phyloP scores from a whole-genome alignment of 768 basidiomycete genomes.

The Kwoniella sp. region DNA sequence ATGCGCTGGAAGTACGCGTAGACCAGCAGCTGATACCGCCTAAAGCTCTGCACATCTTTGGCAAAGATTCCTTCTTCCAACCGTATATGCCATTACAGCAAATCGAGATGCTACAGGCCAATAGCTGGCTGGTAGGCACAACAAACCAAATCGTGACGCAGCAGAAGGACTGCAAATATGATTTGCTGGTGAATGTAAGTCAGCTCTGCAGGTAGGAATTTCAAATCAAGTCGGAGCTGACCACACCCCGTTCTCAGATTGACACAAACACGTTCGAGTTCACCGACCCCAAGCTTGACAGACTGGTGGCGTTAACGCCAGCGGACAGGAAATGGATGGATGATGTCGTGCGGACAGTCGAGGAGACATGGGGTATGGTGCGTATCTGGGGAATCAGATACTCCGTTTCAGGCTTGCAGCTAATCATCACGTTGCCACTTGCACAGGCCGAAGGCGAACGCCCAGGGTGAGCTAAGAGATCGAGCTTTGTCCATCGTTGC shows the following conservation, averaged over 20 bases:
- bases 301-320: slow-evolving; percentile 75
- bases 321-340: slow-evolving; percentile 99
- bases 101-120: slow-evolving; percentile 78
- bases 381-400: slow-evolving; percentile 4
- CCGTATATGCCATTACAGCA: slow-evolving; percentile 96
- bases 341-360: slow-evolving; percentile 60
- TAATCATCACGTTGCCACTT: neutral
- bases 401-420: neutral
- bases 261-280: slow-evolving; percentile 87
- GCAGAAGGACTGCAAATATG: slow-evolving; percentile 75
- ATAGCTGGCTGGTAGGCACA: slow-evolving; percentile 77
- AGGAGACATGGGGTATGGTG: slow-evolving; percentile 50
- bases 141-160: slow-evolving; percentile 95
- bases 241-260: slow-evolving; percentile 60
- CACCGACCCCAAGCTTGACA: slow-evolving; percentile 76
- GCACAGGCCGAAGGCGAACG: slow-evolving; percentile 25
- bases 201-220: neutral
- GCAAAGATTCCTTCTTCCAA: slow-evolving; percentile 90
- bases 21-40: neutral
- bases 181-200: slow-evolving; percentile 81
- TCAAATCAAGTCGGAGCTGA: neutral
- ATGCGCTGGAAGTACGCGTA: neutral
- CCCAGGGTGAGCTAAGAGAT: slow-evolving; percentile 10
- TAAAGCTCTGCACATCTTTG: slow-evolving; percentile 35
- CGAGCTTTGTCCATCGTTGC: neutral